Evolutionary conservation across 2,329 filamentous ascomycete genomes (phyloP).

Genomic region (Botrytis galanthina): DNA sequence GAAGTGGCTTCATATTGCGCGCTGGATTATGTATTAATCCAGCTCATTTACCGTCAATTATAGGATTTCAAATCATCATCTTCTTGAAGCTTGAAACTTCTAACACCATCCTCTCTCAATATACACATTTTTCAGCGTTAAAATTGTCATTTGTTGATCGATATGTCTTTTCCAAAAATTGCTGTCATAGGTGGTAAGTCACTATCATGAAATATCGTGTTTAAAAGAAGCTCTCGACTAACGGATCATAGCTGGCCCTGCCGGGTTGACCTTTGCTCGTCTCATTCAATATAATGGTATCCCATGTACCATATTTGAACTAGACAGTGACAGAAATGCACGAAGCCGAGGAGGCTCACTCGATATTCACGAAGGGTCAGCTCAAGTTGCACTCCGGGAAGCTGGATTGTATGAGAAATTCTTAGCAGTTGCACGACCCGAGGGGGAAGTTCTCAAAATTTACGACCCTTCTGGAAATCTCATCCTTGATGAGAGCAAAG

Average conservation of each 20-base stretch:
- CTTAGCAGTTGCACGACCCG: conserved; percentile 27
- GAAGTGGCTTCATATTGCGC: background rate
- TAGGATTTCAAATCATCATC: conserved; percentile 4
- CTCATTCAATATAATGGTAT: conserved; percentile 36
- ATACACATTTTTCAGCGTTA: background rate
- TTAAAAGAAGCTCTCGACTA: background rate
- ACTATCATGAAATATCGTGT: conserved; percentile 42
- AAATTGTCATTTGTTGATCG: no score
- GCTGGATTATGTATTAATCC: conserved; percentile 1
- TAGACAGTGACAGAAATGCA: conserved; percentile 27
- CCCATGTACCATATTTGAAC: conserved; percentile 36
- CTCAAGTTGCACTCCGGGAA: conserved; percentile 35
- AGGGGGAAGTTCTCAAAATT: conserved; percentile 30
- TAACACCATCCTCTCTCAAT: background rate
- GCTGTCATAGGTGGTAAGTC: conserved; percentile 12
- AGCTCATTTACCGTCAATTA: background rate
- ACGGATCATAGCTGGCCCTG: conserved; percentile 37
- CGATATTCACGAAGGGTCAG: conserved; percentile 43
- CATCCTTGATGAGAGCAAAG: conserved; percentile 26
- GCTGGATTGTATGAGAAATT: conserved; percentile 35
- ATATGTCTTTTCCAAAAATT: conserved; percentile 12
- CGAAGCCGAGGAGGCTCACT: conserved; percentile 43
- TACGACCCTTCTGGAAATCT: conserved; percentile 33
- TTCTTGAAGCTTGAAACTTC: background rate
- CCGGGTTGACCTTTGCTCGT: conserved; percentile 37